Conservation (phyloP, 768 basidiomycete species). For the Agrocybe pediades region DNA sequence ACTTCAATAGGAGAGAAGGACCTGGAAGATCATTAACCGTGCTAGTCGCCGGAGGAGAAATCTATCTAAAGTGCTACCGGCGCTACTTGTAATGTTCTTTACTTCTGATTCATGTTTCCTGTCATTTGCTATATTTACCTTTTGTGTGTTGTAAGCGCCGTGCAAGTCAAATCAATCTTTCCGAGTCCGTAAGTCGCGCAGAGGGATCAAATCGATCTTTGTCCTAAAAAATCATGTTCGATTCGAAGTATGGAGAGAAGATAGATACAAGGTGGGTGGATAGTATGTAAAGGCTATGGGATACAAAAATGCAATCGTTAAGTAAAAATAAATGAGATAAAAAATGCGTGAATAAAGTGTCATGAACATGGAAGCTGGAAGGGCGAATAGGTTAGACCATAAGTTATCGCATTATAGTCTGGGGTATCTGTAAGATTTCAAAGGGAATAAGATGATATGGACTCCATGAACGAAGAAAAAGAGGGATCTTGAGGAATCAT, state of each 20-base stretch:
- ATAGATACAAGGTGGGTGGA: background rate
- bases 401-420: constrained; percentile 1
- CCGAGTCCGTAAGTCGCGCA: no score
- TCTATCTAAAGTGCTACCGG: background rate
- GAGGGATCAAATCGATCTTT: background rate
- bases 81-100: background rate
- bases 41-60: background rate
- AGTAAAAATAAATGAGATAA: background rate
- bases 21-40: background rate
- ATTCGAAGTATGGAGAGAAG: background rate
- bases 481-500: constrained; percentile 29
- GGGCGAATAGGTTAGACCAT: constrained; percentile 3
- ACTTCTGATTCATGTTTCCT: background rate
- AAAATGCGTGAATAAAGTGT: background rate
- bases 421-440: constrained; percentile 9
- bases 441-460: constrained; percentile 30
- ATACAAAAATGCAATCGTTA: background rate
- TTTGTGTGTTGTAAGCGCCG: no score
- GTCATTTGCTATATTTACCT: no score
- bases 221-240: background rate
- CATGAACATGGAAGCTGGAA: background rate
- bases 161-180: no score
- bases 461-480: constrained; percentile 37
- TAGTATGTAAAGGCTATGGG: background rate
- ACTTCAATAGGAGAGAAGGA: background rate